Evolutionary conservation across 805 yeast species (phyloP), one percentile per base, ranked within the genome.

Genomic region (Yarrowia phangngaensis): DNA sequence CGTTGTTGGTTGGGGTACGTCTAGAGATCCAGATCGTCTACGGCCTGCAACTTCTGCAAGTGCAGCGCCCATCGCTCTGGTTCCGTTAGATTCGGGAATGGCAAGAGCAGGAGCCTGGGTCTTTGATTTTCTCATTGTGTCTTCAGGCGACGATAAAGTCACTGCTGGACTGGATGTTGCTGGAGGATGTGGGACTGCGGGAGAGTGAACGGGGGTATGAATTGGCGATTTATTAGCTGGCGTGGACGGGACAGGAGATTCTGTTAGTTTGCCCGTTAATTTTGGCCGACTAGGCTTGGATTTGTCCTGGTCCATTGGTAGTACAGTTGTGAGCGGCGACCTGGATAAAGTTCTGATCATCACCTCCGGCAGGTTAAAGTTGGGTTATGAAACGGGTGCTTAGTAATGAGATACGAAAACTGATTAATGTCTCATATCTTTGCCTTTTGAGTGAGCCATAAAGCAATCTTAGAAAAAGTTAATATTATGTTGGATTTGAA

Each of bases 1-100:
- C 5, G 28, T 4, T 5, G 28, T 14, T 26, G 43, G 31, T 16
- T 13, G 3, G 5, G 43, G 43, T 2, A 32, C 45, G 14, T 38
- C 45, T 12, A 38, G 32, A 26, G 45, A 38, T 11, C 45, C 45
- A 8, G 45, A 38, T 13, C 45, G 32, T 14, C 19, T 38, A 2
- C 45, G 20, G 1, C 45, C 45, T 3, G 30, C 41, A 6, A 32
- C 45, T 3, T 32, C 45, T 3, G 32, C 45, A 17, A 26, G 17
- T 19, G 45, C 45, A 1, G 43, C 43, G 14, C 43, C 43, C 24
- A 36, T 36, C n/a, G 43, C 43, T 5, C 43, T 20, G 3, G 15
- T 12, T 12, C 43, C 31, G 17, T 16, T 26, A 11, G 45, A 4
- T 6, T 38, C 45, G 16, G 45, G 45, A 4, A 38, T 2, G 2